Percentiles rank a stretch among this genome's conserved stretches.
Conservation (phyloP, 441 rosid genomes). For the Croton laevigatus region DNA sequence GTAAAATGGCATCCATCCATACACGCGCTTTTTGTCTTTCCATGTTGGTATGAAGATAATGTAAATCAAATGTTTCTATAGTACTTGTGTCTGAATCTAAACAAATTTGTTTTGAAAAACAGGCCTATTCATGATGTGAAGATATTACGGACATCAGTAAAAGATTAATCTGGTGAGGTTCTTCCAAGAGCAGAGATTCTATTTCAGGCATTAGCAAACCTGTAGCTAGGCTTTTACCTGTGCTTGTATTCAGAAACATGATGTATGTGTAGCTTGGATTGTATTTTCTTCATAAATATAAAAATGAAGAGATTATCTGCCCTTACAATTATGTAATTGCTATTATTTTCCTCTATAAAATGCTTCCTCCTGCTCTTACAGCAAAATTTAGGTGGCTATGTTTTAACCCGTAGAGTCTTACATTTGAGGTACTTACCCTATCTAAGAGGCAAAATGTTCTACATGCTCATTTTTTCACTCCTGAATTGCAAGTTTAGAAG, state of each 20-base stretch:
- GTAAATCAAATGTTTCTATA: neutral
- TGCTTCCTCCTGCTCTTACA: neutral
- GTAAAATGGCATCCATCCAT: too few species aligned
- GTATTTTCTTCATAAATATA: neutral
- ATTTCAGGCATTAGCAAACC: neutral
- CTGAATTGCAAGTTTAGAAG: too few species aligned
- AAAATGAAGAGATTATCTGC: neutral
- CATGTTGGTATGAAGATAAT: neutral
- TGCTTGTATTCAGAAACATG: neutral
- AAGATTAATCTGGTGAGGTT: slow-evolving; percentile 40
- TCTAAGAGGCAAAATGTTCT: too few species aligned
- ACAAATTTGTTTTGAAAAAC: slow-evolving; percentile 17
- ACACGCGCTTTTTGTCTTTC: too few species aligned
- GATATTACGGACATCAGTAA: slow-evolving; percentile 75
- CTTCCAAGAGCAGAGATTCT: neutral
- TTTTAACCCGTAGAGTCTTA: neutral
- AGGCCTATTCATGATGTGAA: slow-evolving; percentile 95
- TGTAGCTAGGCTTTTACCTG: neutral
- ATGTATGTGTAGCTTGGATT: neutral
- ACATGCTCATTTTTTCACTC: too few species aligned
- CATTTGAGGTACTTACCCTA: neutral
- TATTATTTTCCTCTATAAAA: neutral
- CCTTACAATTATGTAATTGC: neutral
- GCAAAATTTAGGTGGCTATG: neutral
- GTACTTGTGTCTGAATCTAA: neutral